phyloP scores from a whole-genome alignment of 2,329 filamentous ascomycete genomes.

The Arthrinium phaeospermum region DNA sequence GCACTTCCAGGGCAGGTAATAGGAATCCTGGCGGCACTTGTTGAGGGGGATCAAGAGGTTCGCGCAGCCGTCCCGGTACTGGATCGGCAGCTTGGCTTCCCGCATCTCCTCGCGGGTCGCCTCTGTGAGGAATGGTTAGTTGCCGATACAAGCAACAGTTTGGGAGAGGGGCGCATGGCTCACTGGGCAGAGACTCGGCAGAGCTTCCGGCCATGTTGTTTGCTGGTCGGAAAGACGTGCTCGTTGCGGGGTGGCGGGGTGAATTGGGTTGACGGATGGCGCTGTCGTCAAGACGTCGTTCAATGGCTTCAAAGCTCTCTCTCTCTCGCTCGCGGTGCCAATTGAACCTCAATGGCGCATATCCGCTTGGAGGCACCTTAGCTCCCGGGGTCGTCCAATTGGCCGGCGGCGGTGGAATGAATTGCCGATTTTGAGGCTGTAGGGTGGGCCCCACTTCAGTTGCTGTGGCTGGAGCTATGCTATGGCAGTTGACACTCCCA shows the following conservation, averaged over 20 bases:
- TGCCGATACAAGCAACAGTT: neutral
- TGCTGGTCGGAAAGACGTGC: slow-evolving; percentile 18
- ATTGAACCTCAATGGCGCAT: slow-evolving; percentile 16
- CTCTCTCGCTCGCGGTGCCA: neutral
- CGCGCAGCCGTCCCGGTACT: slow-evolving; percentile 95
- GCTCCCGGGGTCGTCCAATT: neutral
- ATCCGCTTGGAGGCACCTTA: slow-evolving; percentile 17
- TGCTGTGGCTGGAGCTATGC: neutral
- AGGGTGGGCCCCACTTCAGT: neutral
- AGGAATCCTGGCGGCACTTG: slow-evolving; percentile 88
- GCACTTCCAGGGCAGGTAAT: slow-evolving; percentile 98
- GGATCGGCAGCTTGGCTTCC: slow-evolving; percentile 82
- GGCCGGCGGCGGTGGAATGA: slow-evolving; percentile 13
- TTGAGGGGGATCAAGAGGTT: slow-evolving; percentile 95
- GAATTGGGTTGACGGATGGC: neutral
- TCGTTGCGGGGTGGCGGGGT: neutral
- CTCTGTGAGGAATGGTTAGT: slow-evolving; percentile 50
- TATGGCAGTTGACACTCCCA: neutral
- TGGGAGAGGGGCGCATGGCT: slow-evolving; percentile 16
- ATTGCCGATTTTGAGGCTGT: neutral
- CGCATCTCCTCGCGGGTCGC: slow-evolving; percentile 93
- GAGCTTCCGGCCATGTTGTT: slow-evolving; percentile 29
- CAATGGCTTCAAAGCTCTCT: slow-evolving; percentile 4
- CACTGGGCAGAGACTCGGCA: slow-evolving; percentile 37
- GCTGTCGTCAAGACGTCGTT: slow-evolving; percentile 11